Evolutionary conservation across 2,329 filamentous ascomycete genomes (phyloP), one percentile per base, ranked within the genome.

Genomic region (Cercospora sesami): DNA sequence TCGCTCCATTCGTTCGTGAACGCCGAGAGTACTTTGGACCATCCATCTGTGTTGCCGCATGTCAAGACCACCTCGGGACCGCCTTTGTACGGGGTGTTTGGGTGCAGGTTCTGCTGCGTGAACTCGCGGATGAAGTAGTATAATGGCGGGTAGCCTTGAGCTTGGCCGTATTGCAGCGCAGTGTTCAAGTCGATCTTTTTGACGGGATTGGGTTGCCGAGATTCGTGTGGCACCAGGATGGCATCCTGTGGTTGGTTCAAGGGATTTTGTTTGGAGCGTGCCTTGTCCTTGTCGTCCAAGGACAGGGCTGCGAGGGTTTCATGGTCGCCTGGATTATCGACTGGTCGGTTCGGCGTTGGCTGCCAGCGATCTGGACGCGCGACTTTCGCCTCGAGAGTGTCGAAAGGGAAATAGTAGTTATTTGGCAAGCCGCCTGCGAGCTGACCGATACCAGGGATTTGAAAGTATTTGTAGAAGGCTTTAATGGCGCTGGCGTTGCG

Each of bases 151-250:
- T 96, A 94, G 58, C 94, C 94, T 69, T 90, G 85, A 1, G 91
- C 89, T n/a, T 86, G 87, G 68, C 92, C 92, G 82, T 97, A 97
- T 80, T 97, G 94, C 63, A 97, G 83, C 3, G 93, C 93, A 0
- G 91, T 91, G 63, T 87, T 86, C 31, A 97, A 81, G 77, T 97
- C 94, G 74, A 97, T 91, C 81, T 90, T 91, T 75, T 86, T 86
- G 31, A 86, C 74, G 0, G 86, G 83, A 73, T 94, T 86, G 55
- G 82, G 75, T 58, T 86, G 84, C 3, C 81, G 77, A 14, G 86
- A 87, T 60, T 86, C 81, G 77, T 93, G 92, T 28, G 93, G 94
- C 0, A 97, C 89, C 4, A 87, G 83, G 60, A 97, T 82, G 26
- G 76, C 72, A 63, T 75, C 76, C 64, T 75, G 73, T 18, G 75